These are phyloP conservation scores for Pleurostoma richardsiae DNA, from an alignment of 2,329 filamentous ascomycete species.

Conservation along the genomic window DNA sequence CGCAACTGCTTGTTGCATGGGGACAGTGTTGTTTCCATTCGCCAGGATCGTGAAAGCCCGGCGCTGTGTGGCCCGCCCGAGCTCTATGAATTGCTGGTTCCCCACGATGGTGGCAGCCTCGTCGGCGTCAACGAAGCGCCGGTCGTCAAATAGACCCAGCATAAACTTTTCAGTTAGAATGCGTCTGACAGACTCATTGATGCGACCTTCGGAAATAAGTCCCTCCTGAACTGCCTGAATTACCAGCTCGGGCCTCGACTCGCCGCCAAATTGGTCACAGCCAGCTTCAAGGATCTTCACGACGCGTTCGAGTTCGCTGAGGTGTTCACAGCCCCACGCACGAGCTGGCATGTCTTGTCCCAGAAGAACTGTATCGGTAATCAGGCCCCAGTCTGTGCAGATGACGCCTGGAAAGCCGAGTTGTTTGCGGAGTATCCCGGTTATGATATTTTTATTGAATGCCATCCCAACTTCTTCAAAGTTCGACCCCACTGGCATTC, in stretches of 20 bases:
- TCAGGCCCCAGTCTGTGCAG: slow-evolving; percentile 46
- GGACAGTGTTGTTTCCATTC: slow-evolving; percentile 12
- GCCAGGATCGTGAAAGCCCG: slow-evolving; percentile 17
- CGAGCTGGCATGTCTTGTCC: slow-evolving; percentile 41
- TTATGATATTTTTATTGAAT: slow-evolving; percentile 47
- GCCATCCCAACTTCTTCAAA: slow-evolving; percentile 42
- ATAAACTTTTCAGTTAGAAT: slow-evolving; percentile 44
- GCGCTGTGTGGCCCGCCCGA: slow-evolving; percentile 28
- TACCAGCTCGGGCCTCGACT: slow-evolving; percentile 41
- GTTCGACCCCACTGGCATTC: slow-evolving; percentile 33
- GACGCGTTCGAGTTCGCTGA: slow-evolving; percentile 33
- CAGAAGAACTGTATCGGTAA: slow-evolving; percentile 35
- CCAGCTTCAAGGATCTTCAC: slow-evolving; percentile 42
- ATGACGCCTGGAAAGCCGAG: slow-evolving; percentile 48
- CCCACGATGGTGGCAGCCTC: slow-evolving; percentile 34
- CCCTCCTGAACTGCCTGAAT: slow-evolving; percentile 36
- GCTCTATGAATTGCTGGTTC: slow-evolving; percentile 32
- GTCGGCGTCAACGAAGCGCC: slow-evolving; percentile 41
- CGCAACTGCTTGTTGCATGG: slow-evolving; percentile 5
- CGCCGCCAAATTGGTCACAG: slow-evolving; percentile 47
- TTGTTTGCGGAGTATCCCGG: slow-evolving; percentile 38
- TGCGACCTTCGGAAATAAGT: slow-evolving; percentile 32
- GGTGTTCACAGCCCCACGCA: slow-evolving; percentile 43
- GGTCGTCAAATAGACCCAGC: slow-evolving; percentile 47
- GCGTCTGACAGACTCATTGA: slow-evolving; percentile 39